Evolutionary conservation across 352 stramenopile genomes (phyloP).

Genomic region (Phytophthora pinifolia): DNA sequence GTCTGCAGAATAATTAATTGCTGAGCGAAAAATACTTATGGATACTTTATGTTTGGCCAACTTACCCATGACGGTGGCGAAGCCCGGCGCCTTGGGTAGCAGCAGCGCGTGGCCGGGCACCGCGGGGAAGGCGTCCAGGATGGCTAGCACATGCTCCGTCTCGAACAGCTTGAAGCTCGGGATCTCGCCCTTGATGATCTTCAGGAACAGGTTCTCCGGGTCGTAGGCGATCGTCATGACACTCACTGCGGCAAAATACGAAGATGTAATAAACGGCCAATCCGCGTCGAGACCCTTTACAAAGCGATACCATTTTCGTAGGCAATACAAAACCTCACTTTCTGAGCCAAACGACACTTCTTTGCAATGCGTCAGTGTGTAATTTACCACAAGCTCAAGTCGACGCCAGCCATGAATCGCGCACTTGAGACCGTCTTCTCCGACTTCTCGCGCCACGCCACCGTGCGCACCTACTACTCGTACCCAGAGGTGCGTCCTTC

Average conservation of each 20-base stretch:
- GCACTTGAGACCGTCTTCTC: slow-evolving; percentile 71
- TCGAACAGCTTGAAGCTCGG: slow-evolving; percentile 86
- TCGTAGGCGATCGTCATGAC: slow-evolving; percentile 40
- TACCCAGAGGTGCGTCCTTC: slow-evolving; percentile 46
- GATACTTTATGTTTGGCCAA: not conserved
- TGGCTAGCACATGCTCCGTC: slow-evolving; percentile 82
- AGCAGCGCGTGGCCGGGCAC: slow-evolving; percentile 69
- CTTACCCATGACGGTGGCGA: slow-evolving; percentile 63
- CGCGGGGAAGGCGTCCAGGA: slow-evolving; percentile 78
- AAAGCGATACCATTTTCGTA: no score
- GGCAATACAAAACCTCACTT: not conserved
- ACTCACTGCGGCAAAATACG: no score
- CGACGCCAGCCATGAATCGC: slow-evolving; percentile 49
- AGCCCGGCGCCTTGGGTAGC: slow-evolving; percentile 65
- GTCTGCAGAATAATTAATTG: slow-evolving; percentile 27
- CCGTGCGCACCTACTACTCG: slow-evolving; percentile 53
- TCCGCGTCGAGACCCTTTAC: no score
- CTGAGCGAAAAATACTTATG: not conserved
- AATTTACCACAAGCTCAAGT: slow-evolving; percentile 10
- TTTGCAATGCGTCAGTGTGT: slow-evolving; percentile 21
- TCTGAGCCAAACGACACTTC: slow-evolving; percentile 13
- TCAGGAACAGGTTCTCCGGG: slow-evolving; percentile 75
- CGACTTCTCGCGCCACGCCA: slow-evolving; percentile 47
- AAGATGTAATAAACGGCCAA: no score
- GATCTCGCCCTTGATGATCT: slow-evolving; percentile 81